Evolutionary conservation across 1,284 basidiomycete species (phyloP), one percentile per base, ranked within the genome.

Genomic region (Kalmanozyma brasiliensis): DNA sequence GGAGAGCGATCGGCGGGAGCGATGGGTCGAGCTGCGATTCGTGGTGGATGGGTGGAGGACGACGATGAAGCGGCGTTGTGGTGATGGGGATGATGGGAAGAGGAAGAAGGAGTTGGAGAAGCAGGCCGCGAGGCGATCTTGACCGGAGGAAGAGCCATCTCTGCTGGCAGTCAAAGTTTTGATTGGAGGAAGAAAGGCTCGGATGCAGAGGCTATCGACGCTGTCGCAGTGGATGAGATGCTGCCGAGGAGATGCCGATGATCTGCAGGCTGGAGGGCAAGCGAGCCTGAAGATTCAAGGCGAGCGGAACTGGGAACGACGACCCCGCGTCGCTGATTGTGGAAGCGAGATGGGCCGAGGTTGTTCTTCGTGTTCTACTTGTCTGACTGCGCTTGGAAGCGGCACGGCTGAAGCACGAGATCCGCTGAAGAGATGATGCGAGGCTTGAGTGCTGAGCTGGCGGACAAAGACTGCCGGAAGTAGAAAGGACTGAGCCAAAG

Each of bases 71-170:
- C 14, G 20, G 48, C 36, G 22, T 44, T 48, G 16, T 52, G 52
- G 30, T 52, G 49, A 24, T 44, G 49, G 33, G 44, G 42, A 19
- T 40, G 47, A 29, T 29, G 26, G 26, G 26, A 29, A 11, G 26
- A 29, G 26, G 51, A 52, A 42, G 61, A 62, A 37, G 59, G 46
- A 32, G 52, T 59, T 19, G 62, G 62, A 11, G 62, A 65, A 34
- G 62, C 13, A 20, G 62, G 62, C 9, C 62, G 49, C 36, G 62
- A 65, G 19, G 56, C 62, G 26, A 65, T 65, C 62, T 65, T 58
- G 62, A 65, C 62, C 24, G 52, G 56, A 36, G 62, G 55, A 2
- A 59, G 51, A n/a, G 51, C 62, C 62, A 65, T 65, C 24, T 16
- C 48, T 24, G 32, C 47, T 47, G 30, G 34, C 36, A n/a, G 17